These are phyloP conservation scores for Talaromyces proteolyticus DNA, from an alignment of 495 filamentous ascomycete species.

Conservation along the genomic window DNA sequence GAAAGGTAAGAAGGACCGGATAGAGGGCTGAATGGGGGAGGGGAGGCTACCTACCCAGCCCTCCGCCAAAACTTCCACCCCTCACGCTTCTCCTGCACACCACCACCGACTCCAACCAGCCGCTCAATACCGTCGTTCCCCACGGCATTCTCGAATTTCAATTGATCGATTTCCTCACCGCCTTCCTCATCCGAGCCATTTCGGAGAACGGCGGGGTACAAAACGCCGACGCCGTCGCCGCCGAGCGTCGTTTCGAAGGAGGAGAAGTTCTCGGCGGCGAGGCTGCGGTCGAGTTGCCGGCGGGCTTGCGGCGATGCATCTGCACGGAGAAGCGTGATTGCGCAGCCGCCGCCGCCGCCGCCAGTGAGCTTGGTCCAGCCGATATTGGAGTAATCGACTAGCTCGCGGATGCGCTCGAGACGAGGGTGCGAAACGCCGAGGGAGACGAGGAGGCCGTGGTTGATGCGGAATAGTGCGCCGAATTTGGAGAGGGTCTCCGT, in stretches of 20 bases:
- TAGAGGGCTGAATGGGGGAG: background rate
- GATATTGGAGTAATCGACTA: conserved; percentile 71
- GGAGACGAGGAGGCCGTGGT: conserved; percentile 72
- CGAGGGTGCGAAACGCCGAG: conserved; percentile 81
- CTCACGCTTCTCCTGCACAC: conserved; percentile 62
- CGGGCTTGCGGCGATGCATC: conserved; percentile 8
- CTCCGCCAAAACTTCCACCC: conserved; percentile 93
- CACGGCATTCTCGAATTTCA: conserved; percentile 69
- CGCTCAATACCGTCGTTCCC: conserved; percentile 74
- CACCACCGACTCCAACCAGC: conserved; percentile 51
- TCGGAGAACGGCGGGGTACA: conserved; percentile 72
- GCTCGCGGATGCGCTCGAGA: conserved; percentile 73
- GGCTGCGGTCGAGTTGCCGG: conserved; percentile 46
- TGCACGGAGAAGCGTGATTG: conserved; percentile 71
- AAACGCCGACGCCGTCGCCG: conserved; percentile 78
- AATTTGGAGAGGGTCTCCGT: conserved; percentile 55
- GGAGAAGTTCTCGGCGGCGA: conserved; percentile 65
- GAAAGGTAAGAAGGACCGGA: background rate
- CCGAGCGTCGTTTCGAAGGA: conserved; percentile 74
- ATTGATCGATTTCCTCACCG: conserved; percentile 74
- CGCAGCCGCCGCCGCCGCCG: conserved; percentile 79
- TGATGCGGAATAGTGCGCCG: conserved; percentile 74
- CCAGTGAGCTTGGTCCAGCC: conserved; percentile 88
- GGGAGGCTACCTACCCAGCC: background rate
- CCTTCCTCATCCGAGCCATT: conserved; percentile 54